A percentile compares a stretch with the other conserved stretches of the same genome.
Evolutionary conservation across 164 flowering plant genomes (phyloP).

Genomic region (Vitis cinerea): DNA sequence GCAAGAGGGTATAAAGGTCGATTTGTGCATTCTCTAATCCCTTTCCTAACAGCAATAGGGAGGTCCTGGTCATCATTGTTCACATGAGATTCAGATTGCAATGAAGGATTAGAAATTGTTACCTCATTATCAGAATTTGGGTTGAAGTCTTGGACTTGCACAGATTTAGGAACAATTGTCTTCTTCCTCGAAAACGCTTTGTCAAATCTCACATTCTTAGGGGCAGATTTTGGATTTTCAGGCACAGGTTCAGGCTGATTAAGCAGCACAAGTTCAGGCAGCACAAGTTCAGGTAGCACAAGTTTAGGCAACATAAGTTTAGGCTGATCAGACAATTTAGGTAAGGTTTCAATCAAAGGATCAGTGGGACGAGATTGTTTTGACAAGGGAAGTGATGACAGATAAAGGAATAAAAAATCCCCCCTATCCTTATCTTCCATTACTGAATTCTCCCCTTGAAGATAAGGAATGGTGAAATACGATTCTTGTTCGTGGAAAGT

Average conservation of each 20-base stretch:
- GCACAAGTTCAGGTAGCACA: too few species aligned
- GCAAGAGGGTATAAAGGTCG: conserved; percentile 8
- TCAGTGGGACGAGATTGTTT: background rate
- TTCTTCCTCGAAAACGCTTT: conserved; percentile 15
- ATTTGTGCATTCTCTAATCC: conserved; percentile 4
- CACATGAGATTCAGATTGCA: background rate
- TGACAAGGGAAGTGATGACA: background rate
- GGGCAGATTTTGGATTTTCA: background rate
- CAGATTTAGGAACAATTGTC: background rate
- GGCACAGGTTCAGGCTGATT: background rate
- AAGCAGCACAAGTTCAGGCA: too few species aligned
- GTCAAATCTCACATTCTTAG: conserved; percentile 3
- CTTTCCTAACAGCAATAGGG: conserved; percentile 10
- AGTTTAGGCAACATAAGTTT: too few species aligned
- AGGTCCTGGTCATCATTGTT: background rate
- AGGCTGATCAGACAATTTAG: too few species aligned
- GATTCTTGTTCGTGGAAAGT: conserved; percentile 11
- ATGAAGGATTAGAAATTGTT: background rate
- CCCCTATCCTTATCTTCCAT: conserved; percentile 12
- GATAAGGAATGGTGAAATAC: conserved; percentile 13
- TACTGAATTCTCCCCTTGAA: conserved; percentile 12
- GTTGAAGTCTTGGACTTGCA: conserved; percentile 10
- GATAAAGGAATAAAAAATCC: background rate
- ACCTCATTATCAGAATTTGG: conserved; percentile 7
- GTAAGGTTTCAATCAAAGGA: too few species aligned